phyloP scores from a whole-genome alignment of 148 eudicot species.

The Cornus florida region DNA sequence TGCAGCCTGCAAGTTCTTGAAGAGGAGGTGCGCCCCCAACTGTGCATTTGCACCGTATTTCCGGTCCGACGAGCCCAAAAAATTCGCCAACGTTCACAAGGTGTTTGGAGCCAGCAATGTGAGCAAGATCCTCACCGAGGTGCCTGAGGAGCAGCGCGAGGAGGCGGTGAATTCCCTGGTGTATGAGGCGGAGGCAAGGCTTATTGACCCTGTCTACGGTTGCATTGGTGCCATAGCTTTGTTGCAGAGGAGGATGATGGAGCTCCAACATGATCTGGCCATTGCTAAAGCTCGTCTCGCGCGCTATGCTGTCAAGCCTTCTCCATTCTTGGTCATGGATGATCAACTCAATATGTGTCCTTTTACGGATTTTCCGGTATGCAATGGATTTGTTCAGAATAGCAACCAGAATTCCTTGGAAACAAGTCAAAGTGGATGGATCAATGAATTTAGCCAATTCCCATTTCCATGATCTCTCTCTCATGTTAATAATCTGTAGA shows the following conservation, averaged over 20 bases:
- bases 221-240: conserved; percentile 77
- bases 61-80: conserved; percentile 67
- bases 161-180: conserved; percentile 72
- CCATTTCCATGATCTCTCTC: conserved; percentile 12
- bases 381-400: conserved; percentile 12
- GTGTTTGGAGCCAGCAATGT: conserved; percentile 93
- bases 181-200: conserved; percentile 80
- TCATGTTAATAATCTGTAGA: not conserved
- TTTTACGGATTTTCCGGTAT: not conserved
- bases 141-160: conserved; percentile 62
- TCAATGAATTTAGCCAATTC: conserved; percentile 17
- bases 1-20: conserved; percentile 84
- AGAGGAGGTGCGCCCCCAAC: conserved; percentile 56
- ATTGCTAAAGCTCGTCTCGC: conserved; percentile 55
- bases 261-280: conserved; percentile 68
- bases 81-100: conserved; percentile 81
- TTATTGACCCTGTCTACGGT: conserved; percentile 79
- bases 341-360: not conserved
- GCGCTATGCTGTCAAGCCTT: conserved; percentile 18
- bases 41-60: conserved; percentile 86
- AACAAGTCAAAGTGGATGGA: conserved; percentile 17
- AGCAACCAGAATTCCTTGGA: conserved; percentile 7
- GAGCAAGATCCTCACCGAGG: conserved; percentile 66
- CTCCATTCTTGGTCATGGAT: not conserved
- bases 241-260: conserved; percentile 51